Evolutionary conservation across 2,329 filamentous ascomycete species (phyloP).

Genomic region (Ceratocystis huliohia): DNA sequence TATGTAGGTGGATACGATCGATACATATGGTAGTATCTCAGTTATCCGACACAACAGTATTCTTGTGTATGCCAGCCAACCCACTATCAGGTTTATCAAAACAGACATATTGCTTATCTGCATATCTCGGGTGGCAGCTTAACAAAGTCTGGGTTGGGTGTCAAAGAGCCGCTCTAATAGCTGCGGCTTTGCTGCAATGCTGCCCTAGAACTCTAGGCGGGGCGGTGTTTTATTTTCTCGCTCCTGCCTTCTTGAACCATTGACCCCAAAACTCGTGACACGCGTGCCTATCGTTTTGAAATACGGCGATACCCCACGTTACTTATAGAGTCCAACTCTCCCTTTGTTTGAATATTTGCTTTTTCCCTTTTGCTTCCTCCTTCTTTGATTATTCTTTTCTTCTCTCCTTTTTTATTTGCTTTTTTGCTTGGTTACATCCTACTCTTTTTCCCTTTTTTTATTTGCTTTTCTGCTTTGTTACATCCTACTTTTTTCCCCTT

Average conservation of each 20-base stretch:
- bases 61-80: too few relatives aligned
- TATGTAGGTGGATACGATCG: too few relatives aligned
- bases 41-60: too few relatives aligned
- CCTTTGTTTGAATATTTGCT: background rate
- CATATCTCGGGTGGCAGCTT: too few relatives aligned
- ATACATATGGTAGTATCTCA: too few relatives aligned
- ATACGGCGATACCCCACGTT: background rate
- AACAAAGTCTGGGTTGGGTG: too few relatives aligned
- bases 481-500: background rate
- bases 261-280: slow-evolving; percentile 3
- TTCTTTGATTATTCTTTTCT: background rate
- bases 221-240: background rate
- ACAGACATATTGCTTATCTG: too few relatives aligned
- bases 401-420: background rate
- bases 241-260: background rate
- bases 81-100: too few relatives aligned
- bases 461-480: background rate
- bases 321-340: background rate
- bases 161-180: too few relatives aligned
- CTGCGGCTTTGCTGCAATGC: too few relatives aligned
- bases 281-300: background rate
- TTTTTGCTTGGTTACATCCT: background rate
- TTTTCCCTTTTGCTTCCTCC: background rate
- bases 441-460: background rate
- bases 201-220: too few relatives aligned